Conservation (phyloP, 2,329 filamentous ascomycete genomes). For the Aspergillus ustus region DNA sequence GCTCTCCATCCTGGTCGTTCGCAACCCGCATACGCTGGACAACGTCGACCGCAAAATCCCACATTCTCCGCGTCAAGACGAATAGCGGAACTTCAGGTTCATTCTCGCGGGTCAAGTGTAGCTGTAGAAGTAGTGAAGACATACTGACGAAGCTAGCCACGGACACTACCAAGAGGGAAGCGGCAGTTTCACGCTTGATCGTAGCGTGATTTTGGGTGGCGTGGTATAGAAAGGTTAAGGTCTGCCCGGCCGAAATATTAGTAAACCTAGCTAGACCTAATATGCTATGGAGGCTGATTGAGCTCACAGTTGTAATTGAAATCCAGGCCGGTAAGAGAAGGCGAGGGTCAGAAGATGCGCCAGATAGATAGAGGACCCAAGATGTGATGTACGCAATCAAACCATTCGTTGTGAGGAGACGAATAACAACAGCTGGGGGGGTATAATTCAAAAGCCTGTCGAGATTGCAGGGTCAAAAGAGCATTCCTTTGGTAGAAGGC, state of each 20-base stretch:
- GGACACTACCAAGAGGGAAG: slow-evolving; percentile 77
- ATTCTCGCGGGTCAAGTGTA: slow-evolving; percentile 66
- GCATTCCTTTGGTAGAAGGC: neutral
- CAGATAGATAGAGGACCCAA: slow-evolving; percentile 71
- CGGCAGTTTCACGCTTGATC: slow-evolving; percentile 77
- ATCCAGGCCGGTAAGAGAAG: slow-evolving; percentile 79
- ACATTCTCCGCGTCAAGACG: slow-evolving; percentile 50
- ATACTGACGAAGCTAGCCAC: slow-evolving; percentile 78
- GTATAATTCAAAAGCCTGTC: slow-evolving; percentile 81
- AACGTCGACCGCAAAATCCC: slow-evolving; percentile 42
- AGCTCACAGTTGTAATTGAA: slow-evolving; percentile 70
- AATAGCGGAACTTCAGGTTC: slow-evolving; percentile 65
- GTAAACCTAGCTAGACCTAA: neutral
- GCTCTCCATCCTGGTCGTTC: slow-evolving; percentile 32
- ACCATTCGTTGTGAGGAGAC: slow-evolving; percentile 74
- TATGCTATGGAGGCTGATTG: neutral
- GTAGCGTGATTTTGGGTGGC: slow-evolving; percentile 77
- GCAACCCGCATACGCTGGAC: slow-evolving; percentile 42
- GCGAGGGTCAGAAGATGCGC: slow-evolving; percentile 71
- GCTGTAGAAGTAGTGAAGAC: slow-evolving; percentile 68
- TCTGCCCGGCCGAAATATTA: slow-evolving; percentile 50
- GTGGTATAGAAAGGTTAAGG: slow-evolving; percentile 75
- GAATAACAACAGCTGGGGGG: slow-evolving; percentile 75
- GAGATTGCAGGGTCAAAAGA: slow-evolving; percentile 2
- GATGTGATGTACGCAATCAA: slow-evolving; percentile 77